These are phyloP conservation scores for Elasticomyces elasticus DNA, from an alignment of 495 filamentous ascomycete genomes.

Conservation along the genomic window DNA sequence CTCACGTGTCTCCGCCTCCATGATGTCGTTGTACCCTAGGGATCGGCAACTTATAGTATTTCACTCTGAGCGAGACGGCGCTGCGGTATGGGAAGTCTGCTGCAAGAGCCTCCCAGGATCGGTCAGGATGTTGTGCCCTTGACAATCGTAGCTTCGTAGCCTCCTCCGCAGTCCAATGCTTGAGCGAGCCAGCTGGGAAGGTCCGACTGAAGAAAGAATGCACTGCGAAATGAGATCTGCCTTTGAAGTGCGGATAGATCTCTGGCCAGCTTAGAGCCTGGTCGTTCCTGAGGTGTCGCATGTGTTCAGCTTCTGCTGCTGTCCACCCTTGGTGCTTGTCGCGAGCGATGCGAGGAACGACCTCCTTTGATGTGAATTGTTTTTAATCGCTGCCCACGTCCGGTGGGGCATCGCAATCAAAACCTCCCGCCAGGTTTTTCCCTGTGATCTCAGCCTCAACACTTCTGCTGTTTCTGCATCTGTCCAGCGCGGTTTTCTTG, in stretches of 20 bases:
- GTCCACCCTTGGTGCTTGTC: background rate
- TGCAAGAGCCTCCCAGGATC: background rate
- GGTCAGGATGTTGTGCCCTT: background rate
- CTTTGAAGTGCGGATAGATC: background rate
- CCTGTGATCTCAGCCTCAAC: background rate
- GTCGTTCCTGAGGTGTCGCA: background rate
- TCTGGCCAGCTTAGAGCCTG: background rate
- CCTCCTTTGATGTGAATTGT: background rate
- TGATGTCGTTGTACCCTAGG: too few relatives aligned
- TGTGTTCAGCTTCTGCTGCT: background rate
- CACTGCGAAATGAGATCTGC: background rate
- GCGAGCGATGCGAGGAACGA: background rate
- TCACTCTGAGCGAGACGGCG: too few relatives aligned
- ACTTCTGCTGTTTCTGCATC: background rate
- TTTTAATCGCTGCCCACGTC: background rate
- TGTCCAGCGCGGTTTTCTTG: background rate
- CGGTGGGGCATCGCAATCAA: background rate
- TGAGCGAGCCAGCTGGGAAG: background rate
- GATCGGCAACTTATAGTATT: too few relatives aligned
- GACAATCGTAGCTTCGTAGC: background rate
- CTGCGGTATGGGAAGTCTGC: background rate
- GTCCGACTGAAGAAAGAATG: background rate
- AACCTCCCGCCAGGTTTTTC: background rate
- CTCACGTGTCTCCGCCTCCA: too few relatives aligned
- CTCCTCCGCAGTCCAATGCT: background rate